phyloP scores from a whole-genome alignment of 345 rosid genomes.

The Eucalyptus curtisii region DNA sequence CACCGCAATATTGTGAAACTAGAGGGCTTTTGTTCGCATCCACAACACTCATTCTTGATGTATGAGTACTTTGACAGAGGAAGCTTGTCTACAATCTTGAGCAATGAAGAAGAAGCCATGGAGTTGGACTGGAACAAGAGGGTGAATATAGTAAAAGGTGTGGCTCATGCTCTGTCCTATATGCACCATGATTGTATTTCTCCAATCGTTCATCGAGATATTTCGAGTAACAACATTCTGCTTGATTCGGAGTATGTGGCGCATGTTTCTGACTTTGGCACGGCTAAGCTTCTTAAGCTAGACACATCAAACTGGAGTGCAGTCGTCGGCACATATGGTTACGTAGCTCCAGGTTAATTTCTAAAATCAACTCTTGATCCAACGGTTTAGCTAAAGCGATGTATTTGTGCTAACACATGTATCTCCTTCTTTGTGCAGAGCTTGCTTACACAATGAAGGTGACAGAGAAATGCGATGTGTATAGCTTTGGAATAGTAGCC shows the following conservation, averaged over 20 bases:
- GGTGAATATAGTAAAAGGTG: background rate
- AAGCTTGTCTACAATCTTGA: background rate
- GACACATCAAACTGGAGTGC: slow-evolving; percentile 6
- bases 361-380: background rate
- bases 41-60: background rate
- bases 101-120: background rate
- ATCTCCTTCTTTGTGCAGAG: background rate
- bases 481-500: no score
- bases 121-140: background rate
- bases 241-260: background rate
- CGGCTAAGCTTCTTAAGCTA: slow-evolving; percentile 2
- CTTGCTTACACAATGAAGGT: no score
- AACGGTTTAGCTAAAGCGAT: no score
- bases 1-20: slow-evolving; percentile 2
- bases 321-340: slow-evolving; percentile 2
- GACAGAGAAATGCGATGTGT: no score
- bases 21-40: background rate
- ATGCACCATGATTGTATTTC: background rate
- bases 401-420: no score
- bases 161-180: background rate
- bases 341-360: background rate
- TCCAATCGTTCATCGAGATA: background rate
- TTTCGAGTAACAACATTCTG: background rate
- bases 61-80: slow-evolving; percentile 1
- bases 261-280: background rate